Conservation (phyloP, 2,329 filamentous ascomycete species). For the Biscogniauxia marginata region DNA sequence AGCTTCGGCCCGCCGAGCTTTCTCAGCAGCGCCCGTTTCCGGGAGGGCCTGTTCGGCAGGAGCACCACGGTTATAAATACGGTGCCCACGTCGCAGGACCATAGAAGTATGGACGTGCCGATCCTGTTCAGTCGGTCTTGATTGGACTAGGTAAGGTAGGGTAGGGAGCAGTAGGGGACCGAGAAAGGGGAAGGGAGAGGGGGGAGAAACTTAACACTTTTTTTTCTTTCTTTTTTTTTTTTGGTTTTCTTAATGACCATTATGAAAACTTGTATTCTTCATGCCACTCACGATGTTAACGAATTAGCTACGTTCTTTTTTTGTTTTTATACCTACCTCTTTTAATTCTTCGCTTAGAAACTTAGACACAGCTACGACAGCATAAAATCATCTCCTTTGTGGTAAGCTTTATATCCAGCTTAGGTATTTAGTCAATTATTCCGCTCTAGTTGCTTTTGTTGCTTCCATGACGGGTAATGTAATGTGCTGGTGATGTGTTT, state of each 20-base stretch:
- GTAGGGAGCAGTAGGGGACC: no score
- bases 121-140: slow-evolving; percentile 52
- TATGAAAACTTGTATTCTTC: not conserved
- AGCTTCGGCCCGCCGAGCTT: slow-evolving; percentile 31
- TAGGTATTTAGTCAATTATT: no score
- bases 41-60: slow-evolving; percentile 44
- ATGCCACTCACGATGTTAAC: not conserved
- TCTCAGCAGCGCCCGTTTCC: slow-evolving; percentile 37
- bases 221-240: no score
- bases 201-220: not conserved
- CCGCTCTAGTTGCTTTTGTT: no score
- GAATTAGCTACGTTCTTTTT: not conserved
- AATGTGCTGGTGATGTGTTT: no score
- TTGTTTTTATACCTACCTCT: not conserved
- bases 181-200: slow-evolving; percentile 1
- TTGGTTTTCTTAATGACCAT: not conserved
- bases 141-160: no score
- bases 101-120: slow-evolving; percentile 55
- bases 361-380: not conserved
- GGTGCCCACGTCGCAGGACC: slow-evolving; percentile 26
- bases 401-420: no score
- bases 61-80: slow-evolving; percentile 23
- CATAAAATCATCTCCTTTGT: no score
- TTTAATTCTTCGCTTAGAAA: not conserved
- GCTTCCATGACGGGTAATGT: no score